These are phyloP conservation scores for Starmerella potacharoeniae DNA, from an alignment of 805 yeast species.

Conservation along the genomic window DNA sequence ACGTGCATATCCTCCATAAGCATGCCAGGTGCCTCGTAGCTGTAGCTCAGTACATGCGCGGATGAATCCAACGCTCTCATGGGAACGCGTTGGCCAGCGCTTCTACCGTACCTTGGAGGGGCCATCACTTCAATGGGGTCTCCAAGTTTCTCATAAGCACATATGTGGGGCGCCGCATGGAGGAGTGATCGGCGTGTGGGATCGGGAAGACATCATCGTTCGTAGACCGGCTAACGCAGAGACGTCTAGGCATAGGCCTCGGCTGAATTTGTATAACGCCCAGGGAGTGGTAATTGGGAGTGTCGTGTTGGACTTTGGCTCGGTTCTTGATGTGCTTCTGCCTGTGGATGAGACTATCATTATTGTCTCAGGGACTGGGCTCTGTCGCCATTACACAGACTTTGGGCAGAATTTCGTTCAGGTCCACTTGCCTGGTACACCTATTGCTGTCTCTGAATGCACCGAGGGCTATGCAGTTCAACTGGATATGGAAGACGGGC, in stretches of 20 bases:
- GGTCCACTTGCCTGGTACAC: constrained; percentile 1
- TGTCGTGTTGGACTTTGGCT: constrained; percentile 36
- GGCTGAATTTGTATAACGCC: constrained; percentile 26
- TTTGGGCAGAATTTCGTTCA: constrained; percentile 52
- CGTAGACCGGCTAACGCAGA: not conserved
- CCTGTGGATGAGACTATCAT: constrained; percentile 42
- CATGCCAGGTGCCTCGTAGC: not conserved
- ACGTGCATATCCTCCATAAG: not conserved
- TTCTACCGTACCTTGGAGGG: constrained; percentile 55
- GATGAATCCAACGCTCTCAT: constrained; percentile 32
- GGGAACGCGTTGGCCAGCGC: constrained; percentile 70
- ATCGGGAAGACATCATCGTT: constrained; percentile 12
- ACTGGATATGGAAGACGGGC: not conserved
- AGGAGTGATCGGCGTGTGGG: constrained; percentile 41
- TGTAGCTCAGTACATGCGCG: not conserved
- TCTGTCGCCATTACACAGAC: constrained; percentile 48
- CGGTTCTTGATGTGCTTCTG: constrained; percentile 46
- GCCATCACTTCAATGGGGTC: constrained; percentile 43
- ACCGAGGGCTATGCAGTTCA: constrained; percentile 1
- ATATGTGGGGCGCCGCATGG: constrained; percentile 43
- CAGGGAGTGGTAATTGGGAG: constrained; percentile 25
- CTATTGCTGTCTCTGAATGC: not conserved
- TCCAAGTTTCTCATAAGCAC: constrained; percentile 32
- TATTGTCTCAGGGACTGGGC: constrained; percentile 43
- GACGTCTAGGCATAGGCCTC: constrained; percentile 3